Evolutionary conservation across 305 asterid species (phyloP).

Genomic region (Fraxinus latifolia): DNA sequence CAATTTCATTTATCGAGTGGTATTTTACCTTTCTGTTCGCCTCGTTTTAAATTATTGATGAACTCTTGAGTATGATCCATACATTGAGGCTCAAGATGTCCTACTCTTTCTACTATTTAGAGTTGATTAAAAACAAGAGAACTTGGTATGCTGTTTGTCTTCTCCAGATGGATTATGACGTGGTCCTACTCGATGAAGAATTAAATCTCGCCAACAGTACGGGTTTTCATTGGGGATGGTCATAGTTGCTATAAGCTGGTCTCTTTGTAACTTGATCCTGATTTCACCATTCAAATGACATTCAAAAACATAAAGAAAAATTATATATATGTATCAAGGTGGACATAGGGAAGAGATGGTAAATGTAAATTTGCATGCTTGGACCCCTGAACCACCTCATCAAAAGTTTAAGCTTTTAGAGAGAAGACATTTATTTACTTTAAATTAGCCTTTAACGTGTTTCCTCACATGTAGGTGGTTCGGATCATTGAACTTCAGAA

Average conservation of each 20-base stretch:
- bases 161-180: background rate
- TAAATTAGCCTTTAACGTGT: background rate
- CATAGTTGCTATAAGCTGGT: background rate
- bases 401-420: background rate
- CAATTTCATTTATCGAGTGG: background rate
- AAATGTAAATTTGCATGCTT: background rate
- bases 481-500: background rate
- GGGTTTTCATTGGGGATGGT: background rate
- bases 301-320: background rate
- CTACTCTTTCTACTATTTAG: background rate
- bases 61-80: background rate
- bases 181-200: background rate
- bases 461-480: background rate
- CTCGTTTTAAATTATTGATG: background rate
- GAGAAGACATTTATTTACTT: background rate
- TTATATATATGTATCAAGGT: background rate
- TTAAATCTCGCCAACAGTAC: background rate
- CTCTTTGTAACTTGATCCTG: background rate
- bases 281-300: background rate
- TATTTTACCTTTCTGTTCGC: background rate
- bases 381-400: background rate
- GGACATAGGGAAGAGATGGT: background rate
- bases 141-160: background rate
- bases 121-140: background rate
- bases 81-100: background rate